Evolutionary conservation across 2,329 filamentous ascomycete species (phyloP).

Genomic region (Nemania sp.): DNA sequence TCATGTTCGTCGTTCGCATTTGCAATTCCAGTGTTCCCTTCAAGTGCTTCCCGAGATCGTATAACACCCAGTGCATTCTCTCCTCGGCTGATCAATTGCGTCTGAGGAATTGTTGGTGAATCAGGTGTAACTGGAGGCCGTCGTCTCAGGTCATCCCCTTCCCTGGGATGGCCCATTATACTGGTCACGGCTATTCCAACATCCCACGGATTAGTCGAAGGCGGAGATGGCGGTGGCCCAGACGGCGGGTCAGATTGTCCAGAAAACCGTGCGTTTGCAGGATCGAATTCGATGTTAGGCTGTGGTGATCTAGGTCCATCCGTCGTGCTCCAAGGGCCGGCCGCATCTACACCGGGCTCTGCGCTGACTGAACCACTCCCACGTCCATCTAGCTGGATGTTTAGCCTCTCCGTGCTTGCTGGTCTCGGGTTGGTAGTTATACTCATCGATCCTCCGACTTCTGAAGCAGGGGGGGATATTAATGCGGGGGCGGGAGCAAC

Average conservation of each 20-base stretch:
- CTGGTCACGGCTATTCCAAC: slow-evolving; percentile 35
- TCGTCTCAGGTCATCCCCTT: slow-evolving; percentile 30
- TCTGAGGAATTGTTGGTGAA: slow-evolving; percentile 38
- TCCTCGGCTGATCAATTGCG: slow-evolving; percentile 32
- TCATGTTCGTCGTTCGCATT: slow-evolving; percentile 30
- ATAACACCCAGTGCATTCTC: slow-evolving; percentile 20
- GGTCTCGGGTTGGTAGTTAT: slow-evolving; percentile 30
- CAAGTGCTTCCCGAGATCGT: slow-evolving; percentile 20
- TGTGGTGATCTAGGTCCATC: slow-evolving; percentile 15
- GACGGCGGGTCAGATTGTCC: slow-evolving; percentile 31
- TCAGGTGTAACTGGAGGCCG: slow-evolving; percentile 32
- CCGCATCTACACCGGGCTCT: slow-evolving; percentile 32
- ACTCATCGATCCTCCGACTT: slow-evolving; percentile 27
- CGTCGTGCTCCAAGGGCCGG: slow-evolving; percentile 25
- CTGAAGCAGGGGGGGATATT: slow-evolving; percentile 25
- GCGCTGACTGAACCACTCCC: slow-evolving; percentile 32
- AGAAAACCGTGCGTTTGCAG: slow-evolving; percentile 34
- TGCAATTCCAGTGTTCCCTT: too few species aligned
- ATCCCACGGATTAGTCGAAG: slow-evolving; percentile 50
- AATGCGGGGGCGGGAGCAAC: slow-evolving; percentile 35
- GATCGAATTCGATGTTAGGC: slow-evolving; percentile 28
- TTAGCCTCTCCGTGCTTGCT: slow-evolving; percentile 29
- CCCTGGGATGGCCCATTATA: slow-evolving; percentile 23
- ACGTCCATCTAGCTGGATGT: slow-evolving; percentile 34
- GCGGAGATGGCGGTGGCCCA: slow-evolving; percentile 41